phyloP scores from a whole-genome alignment of 331 rosid species.

The Prunus yedoensis region DNA sequence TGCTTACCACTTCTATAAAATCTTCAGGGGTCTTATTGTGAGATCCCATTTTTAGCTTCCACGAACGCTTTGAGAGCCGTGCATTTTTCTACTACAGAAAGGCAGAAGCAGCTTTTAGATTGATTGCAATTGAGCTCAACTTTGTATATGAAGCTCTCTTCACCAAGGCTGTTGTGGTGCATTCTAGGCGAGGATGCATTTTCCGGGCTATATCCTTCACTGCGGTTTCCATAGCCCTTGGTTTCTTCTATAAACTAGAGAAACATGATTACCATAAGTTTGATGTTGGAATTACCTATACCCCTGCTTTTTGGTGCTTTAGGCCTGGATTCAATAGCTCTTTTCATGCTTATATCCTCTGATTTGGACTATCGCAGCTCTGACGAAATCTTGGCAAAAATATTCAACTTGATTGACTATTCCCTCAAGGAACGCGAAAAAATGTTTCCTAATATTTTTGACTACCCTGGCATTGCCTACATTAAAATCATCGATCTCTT shows the following conservation, averaged over 20 bases:
- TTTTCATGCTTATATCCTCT: conserved; percentile 9
- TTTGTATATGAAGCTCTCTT: conserved; percentile 49
- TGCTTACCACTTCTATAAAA: conserved; percentile 24
- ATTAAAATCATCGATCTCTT: background rate
- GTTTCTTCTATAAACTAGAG: background rate
- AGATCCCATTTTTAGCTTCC: conserved; percentile 35
- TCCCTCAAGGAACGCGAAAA: conserved; percentile 13
- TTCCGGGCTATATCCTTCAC: conserved; percentile 15
- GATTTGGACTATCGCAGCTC: conserved; percentile 17
- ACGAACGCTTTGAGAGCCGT: conserved; percentile 34
- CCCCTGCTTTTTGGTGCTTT: conserved; percentile 39
- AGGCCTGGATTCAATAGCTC: conserved; percentile 16
- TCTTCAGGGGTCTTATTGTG: conserved; percentile 35
- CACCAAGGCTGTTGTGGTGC: conserved; percentile 40
- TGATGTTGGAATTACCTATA: conserved; percentile 34
- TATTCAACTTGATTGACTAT: conserved; percentile 28
- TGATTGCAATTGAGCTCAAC: conserved; percentile 45
- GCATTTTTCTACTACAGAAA: background rate
- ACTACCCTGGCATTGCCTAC: background rate
- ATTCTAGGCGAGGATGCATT: background rate
- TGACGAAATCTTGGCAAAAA: background rate
- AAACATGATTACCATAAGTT: background rate
- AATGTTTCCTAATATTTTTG: background rate
- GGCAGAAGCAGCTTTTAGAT: conserved; percentile 20
- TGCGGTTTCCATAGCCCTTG: background rate